Evolutionary conservation across 164 flowering plant species (phyloP), one percentile per base, ranked within the genome.

Genomic region (Vitis rupestris): DNA sequence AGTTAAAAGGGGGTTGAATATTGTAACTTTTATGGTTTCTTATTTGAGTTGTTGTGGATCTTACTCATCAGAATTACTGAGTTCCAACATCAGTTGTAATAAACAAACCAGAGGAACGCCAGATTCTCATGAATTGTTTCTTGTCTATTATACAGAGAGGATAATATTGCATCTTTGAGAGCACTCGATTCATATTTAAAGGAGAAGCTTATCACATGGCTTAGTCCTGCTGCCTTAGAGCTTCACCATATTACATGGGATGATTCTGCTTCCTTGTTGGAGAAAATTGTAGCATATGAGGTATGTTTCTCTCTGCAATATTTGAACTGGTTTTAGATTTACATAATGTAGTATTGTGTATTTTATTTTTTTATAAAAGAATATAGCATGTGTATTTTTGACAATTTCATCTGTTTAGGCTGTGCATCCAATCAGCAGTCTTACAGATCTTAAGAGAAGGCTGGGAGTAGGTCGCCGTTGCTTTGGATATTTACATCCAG

Each of bases 201-300:
- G 81, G 98, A 90, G 80, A 92, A 90, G 75, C 93, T 94, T 66
- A 66, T 78, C 67, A 92, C 94, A 61, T 94, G 98, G 97, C 94
- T 94, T 50, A 92, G 91, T 76, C 98, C 98, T 68, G 97, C 97
- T 72, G 86, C 92, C 15, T 84, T 94, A 72, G 91, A 92, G 86
- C 98, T 94, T 80, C 90, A 89, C 71, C 88, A 78, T 27, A 88
- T 94, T 60, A 94, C 98, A n/a, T 94, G 98, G 98, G 89, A 90
- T 81, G 90, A 92, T 81, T 79, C 98, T 77, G 98, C 98, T 67
- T 94, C 97, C 66, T 83, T 94, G 82, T 83, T 92, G 74, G 98
- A 94, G 81, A 91, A 91, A 71, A 92, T 94, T 80, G 98, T 94
- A 8, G 93, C 94, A 50, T 89, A 92, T 78, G 98, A 94, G 86